Conservation (phyloP, 1,139 yeast species). For the Suhomyces maxii region DNA sequence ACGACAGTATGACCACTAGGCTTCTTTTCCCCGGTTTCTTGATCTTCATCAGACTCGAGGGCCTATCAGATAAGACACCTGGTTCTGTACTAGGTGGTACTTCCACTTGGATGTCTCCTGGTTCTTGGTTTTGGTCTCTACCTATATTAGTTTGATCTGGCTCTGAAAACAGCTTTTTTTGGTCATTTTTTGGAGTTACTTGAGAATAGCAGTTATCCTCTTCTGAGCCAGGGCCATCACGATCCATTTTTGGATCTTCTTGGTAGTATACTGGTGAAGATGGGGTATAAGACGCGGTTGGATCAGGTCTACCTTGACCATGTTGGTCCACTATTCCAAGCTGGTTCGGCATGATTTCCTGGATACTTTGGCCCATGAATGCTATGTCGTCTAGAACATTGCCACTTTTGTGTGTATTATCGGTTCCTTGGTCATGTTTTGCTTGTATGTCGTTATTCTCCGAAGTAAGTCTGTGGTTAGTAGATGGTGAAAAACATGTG, state of each 20-base stretch:
- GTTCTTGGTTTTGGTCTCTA: too few species aligned
- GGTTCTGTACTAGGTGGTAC: too few species aligned
- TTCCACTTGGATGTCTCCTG: too few species aligned
- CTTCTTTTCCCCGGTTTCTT: background rate
- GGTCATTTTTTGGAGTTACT: background rate
- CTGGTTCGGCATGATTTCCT: background rate
- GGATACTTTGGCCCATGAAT: background rate
- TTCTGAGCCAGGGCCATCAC: too few species aligned
- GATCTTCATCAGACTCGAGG: background rate
- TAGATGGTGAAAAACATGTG: background rate
- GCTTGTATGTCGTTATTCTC: background rate
- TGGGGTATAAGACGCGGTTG: background rate
- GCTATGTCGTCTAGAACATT: background rate
- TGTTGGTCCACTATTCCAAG: background rate
- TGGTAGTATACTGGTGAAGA: background rate
- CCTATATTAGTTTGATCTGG: too few species aligned
- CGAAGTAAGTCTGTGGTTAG: conserved; percentile 6
- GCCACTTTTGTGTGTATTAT: background rate
- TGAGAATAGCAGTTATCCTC: too few species aligned
- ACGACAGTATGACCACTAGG: background rate
- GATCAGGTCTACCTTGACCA: background rate
- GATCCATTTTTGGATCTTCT: background rate
- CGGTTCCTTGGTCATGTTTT: background rate
- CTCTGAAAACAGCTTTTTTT: background rate
- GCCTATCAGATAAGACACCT: too few species aligned